Evolutionary conservation across 345 rosid species (phyloP).

Genomic region (Geranium rotundifolium): DNA sequence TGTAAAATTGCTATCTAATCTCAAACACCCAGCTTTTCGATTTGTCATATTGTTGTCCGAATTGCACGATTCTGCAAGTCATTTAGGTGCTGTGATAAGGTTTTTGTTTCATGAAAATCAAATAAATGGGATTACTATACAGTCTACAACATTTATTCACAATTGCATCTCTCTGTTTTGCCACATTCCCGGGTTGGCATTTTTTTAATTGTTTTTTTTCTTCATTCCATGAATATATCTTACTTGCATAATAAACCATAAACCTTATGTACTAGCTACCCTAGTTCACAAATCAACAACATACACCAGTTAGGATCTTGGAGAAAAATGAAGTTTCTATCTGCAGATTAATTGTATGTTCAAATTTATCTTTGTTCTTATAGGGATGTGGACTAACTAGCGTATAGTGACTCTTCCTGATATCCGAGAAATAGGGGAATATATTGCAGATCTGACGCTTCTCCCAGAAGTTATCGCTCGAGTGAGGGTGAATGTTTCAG

Average conservation of each 20-base stretch:
- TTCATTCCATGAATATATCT: no score
- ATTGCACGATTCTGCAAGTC: no score
- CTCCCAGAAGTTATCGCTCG: conserved; percentile 88
- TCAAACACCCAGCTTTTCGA: background rate
- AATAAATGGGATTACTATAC: background rate
- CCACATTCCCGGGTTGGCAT: background rate
- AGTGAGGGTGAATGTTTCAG: conserved; percentile 62
- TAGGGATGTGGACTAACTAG: conserved; percentile 94
- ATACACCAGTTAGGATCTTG: background rate
- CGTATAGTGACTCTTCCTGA: conserved; percentile 67
- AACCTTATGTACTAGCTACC: no score
- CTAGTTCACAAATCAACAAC: no score
- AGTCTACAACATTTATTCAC: background rate
- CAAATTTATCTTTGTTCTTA: background rate
- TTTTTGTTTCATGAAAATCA: background rate
- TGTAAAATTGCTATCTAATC: background rate
- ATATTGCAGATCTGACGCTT: conserved; percentile 81
- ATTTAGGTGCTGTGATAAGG: no score
- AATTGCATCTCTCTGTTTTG: background rate
- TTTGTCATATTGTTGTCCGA: background rate
- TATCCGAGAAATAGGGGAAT: conserved; percentile 86
- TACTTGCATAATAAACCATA: no score
- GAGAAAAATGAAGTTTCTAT: no score
- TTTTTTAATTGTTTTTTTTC: no score
- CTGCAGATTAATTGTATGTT: no score